phyloP scores from a whole-genome alignment of 495 filamentous ascomycete species.

The Parathielavia hyrcaniae region DNA sequence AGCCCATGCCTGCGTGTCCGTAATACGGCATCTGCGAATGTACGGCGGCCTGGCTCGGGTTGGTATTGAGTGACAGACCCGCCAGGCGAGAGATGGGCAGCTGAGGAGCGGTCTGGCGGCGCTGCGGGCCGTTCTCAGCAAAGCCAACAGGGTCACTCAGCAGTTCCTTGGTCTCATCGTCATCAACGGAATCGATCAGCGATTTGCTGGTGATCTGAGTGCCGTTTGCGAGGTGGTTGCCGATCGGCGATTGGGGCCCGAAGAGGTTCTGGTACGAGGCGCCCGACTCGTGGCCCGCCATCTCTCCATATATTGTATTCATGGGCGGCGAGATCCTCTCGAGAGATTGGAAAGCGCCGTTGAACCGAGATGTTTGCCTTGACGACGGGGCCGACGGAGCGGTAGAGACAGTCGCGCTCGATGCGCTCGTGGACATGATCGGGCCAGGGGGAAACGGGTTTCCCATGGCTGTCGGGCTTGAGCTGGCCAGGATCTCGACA shows the following conservation, averaged over 20 bases:
- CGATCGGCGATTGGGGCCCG: slow-evolving; percentile 77
- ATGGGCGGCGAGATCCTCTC: slow-evolving; percentile 64
- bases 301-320: slow-evolving; percentile 51
- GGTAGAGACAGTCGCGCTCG: slow-evolving; percentile 34
- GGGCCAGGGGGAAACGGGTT: slow-evolving; percentile 38
- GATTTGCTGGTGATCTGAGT: slow-evolving; percentile 71
- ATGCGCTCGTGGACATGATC: slow-evolving; percentile 23
- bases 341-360: slow-evolving; percentile 65
- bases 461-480: slow-evolving; percentile 34
- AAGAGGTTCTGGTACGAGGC: slow-evolving; percentile 68
- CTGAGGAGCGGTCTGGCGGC: slow-evolving; percentile 69
- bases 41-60: slow-evolving; percentile 47
- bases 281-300: slow-evolving; percentile 54
- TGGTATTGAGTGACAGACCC: slow-evolving; percentile 65
- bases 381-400: slow-evolving; percentile 53
- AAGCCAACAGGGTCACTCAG: slow-evolving; percentile 80
- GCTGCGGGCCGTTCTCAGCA: slow-evolving; percentile 64
- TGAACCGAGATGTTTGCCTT: slow-evolving; percentile 71
- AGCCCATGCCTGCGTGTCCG: slow-evolving; percentile 41
- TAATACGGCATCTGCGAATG: slow-evolving; percentile 50
- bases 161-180: slow-evolving; percentile 78
- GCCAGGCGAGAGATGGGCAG: slow-evolving; percentile 66
- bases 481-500: slow-evolving; percentile 61
- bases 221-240: slow-evolving; percentile 63
- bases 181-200: slow-evolving; percentile 70